Evolutionary conservation across 176 grass and related monocot species (phyloP), one percentile per base, ranked within the genome.

Genomic region (Saccharum spontaneum): DNA sequence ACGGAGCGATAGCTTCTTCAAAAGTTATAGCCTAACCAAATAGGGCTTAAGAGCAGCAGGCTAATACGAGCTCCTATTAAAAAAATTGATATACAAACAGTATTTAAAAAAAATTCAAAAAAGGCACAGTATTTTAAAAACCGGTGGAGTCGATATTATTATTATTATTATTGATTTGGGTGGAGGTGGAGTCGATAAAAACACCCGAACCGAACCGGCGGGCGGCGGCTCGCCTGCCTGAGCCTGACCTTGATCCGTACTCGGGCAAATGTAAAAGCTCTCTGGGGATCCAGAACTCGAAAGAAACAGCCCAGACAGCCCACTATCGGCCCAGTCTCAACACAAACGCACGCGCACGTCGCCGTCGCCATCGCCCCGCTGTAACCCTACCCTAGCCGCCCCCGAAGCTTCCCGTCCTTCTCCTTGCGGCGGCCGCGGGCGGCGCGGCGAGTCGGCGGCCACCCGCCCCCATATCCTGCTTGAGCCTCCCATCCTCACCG

Each of bases 381-480:
- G 49, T 82, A 59, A 71, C 79, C 79, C 79, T 82, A 82, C 48
- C 66, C 48, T 50, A 75, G 33, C 31, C 67, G 20, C 4, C 67
- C 50, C 34, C 48, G 67, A 82, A 71, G 67, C 49, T 82, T 82
- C 80, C 33, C n/a, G 67, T 60, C 80, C 52, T 41, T 55, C 37
- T 79, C 48, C 48, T 26, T 60, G 14, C 36, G 67, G 49, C 80
- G 80, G 80, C 80, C 36, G 67, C 67, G 49, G 79, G 79, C 67
- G 79, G 79, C 49, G 49, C 80, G 80, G 80, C 79, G 14, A 82
- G 67, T 82, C 79, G 79, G 67, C 67, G 79, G 34, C 67, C 57
- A 20, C 34, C 15, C 66, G 33, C 6, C 31, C 13, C 45, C 20
- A 62, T 11, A 28, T 24, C 54, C 54, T 23, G 38, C 13, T 69